Evolutionary conservation across 352 stramenopile species (phyloP).

Genomic region (Globisporangium camurandrum): DNA sequence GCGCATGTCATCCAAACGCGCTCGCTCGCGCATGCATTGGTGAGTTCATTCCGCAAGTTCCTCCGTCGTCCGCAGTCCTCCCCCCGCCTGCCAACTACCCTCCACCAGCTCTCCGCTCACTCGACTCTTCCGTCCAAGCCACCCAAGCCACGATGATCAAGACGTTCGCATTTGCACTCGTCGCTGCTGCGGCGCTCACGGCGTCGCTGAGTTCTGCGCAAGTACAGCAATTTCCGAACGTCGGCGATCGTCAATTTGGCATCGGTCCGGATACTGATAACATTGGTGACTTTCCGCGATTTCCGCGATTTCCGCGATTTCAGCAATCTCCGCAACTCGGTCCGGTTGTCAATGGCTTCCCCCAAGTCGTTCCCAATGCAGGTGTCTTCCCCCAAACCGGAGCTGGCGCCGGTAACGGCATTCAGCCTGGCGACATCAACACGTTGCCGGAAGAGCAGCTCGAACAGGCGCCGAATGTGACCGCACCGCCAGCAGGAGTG

Average conservation of each 20-base stretch:
- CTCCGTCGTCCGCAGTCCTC: constrained; percentile 5
- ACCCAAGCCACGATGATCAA: constrained; percentile 19
- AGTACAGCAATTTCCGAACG: too few relatives aligned
- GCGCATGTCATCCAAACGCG: not conserved
- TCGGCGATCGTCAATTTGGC: too few relatives aligned
- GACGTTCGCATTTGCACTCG: constrained; percentile 1
- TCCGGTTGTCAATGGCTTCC: too few relatives aligned
- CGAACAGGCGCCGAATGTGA: constrained; percentile 2
- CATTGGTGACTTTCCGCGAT: too few relatives aligned
- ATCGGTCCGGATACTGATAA: too few relatives aligned
- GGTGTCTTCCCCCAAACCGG: constrained; percentile 9
- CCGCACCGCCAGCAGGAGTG: not conserved
- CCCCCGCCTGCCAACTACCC: not conserved
- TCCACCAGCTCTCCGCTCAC: not conserved
- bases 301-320: too few relatives aligned
- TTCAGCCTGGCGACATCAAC: too few relatives aligned
- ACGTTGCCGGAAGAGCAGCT: not conserved
- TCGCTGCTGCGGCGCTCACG: too few relatives aligned
- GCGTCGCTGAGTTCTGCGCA: too few relatives aligned
- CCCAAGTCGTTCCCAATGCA: too few relatives aligned
- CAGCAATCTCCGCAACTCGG: too few relatives aligned
- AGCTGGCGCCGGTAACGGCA: too few relatives aligned
- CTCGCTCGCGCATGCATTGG: not conserved
- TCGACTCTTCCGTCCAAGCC: not conserved
- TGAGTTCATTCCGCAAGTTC: constrained; percentile 26